phyloP scores from a whole-genome alignment of 2,329 filamentous ascomycete species.

The Arthrobotrys megalospora region DNA sequence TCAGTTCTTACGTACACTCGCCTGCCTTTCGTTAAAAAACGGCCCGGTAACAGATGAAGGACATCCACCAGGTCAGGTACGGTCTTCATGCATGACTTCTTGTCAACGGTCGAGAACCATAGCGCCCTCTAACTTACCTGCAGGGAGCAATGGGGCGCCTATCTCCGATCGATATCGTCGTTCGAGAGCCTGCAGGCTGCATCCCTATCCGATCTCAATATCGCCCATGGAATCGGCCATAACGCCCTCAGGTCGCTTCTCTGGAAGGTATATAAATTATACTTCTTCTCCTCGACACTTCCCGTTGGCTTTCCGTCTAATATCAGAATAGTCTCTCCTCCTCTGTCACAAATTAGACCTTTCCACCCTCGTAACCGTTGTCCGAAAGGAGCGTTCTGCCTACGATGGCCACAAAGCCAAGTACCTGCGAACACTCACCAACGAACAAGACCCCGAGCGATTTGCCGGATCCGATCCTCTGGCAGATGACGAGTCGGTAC shows the following conservation, averaged over 20 bases:
- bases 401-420: conserved; percentile 61
- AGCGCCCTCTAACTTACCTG: background rate
- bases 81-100: background rate
- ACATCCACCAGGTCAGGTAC: conserved; percentile 57
- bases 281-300: background rate
- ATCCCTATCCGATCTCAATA: conserved; percentile 55
- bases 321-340: conserved; percentile 35
- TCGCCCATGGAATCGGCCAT: conserved; percentile 53
- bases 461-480: conserved; percentile 77
- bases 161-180: conserved; percentile 56
- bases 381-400: conserved; percentile 61
- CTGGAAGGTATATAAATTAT: conserved; percentile 40
- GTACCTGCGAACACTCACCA: conserved; percentile 55
- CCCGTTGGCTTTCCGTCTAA: background rate
- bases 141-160: conserved; percentile 54
- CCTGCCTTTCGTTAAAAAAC: conserved; percentile 1
- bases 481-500: conserved; percentile 82
- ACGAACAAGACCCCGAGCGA: conserved; percentile 49
- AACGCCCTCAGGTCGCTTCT: conserved; percentile 51
- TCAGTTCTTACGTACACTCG: conserved; percentile 1
- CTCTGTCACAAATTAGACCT: conserved; percentile 59
- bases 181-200: conserved; percentile 59
- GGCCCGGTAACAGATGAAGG: conserved; percentile 46
- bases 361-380: conserved; percentile 45
- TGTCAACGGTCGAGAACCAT: background rate